Conservation (phyloP, 2,329 filamentous ascomycete species). For the Venturia nashicola region DNA sequence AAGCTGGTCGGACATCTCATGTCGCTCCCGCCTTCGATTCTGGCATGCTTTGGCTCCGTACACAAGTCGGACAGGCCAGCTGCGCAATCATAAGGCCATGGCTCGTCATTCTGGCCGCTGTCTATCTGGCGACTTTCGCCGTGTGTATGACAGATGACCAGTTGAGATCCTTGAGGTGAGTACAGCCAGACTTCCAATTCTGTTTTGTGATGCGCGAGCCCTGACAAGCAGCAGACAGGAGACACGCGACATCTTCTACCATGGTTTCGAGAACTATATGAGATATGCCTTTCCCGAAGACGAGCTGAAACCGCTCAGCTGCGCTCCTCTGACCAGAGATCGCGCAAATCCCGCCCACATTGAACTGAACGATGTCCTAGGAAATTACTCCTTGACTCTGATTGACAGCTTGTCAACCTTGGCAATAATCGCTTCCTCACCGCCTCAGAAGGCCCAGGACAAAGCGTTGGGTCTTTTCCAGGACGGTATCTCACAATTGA, state of each 20-base stretch:
- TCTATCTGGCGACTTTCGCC: conserved; percentile 16
- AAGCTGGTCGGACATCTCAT: background rate
- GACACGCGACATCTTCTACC: conserved; percentile 72
- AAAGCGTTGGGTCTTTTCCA: conserved; percentile 49
- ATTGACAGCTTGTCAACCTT: conserved; percentile 93
- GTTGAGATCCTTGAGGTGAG: conserved; percentile 25
- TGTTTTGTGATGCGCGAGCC: background rate
- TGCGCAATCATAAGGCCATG: background rate
- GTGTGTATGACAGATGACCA: conserved; percentile 34
- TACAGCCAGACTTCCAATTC: background rate
- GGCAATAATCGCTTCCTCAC: conserved; percentile 75
- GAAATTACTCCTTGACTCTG: conserved; percentile 91
- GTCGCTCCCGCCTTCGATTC: background rate
- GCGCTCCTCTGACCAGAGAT: conserved; percentile 74
- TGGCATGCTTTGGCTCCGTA: conserved; percentile 5
- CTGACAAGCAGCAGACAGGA: conserved; percentile 25
- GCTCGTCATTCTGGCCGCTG: background rate
- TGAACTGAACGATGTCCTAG: conserved; percentile 87
- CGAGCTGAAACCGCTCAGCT: conserved; percentile 79
- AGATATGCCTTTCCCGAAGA: conserved; percentile 88
- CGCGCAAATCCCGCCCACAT: conserved; percentile 65
- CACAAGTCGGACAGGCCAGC: background rate
- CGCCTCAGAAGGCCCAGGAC: conserved; percentile 27
- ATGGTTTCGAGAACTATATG: conserved; percentile 95
- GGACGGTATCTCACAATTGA: conserved; percentile 60